These are phyloP conservation scores for Hevea brasiliensis DNA, from an alignment of 345 rosid species.

Conservation along the genomic window DNA sequence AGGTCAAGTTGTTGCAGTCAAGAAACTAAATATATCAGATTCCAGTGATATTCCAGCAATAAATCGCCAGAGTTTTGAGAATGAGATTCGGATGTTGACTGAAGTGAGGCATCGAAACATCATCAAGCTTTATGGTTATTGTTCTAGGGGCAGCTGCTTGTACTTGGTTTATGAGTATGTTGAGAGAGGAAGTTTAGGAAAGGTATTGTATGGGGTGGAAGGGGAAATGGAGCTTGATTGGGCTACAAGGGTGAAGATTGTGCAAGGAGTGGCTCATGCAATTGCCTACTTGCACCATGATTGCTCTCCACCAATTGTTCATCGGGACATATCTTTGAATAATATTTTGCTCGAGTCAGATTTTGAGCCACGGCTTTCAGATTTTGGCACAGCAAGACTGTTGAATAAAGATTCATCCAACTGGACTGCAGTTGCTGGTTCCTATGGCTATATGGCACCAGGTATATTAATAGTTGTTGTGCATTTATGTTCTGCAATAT, in stretches of 20 bases:
- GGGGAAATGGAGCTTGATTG: slow-evolving; percentile 35
- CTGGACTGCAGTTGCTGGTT: slow-evolving; percentile 46
- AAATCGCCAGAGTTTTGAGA: slow-evolving; percentile 32
- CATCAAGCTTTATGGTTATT: slow-evolving; percentile 44
- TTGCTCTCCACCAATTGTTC: slow-evolving; percentile 37
- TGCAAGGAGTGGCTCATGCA: slow-evolving; percentile 48
- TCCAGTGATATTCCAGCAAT: too few relatives aligned
- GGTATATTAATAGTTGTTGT: too few relatives aligned
- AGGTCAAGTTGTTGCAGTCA: slow-evolving; percentile 26
- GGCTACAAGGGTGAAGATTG: slow-evolving; percentile 35
- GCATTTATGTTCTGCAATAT: too few relatives aligned
- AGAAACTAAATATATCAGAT: too few relatives aligned
- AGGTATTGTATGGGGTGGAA: slow-evolving; percentile 16
- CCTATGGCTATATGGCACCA: slow-evolving; percentile 56
- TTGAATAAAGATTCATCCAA: slow-evolving; percentile 36
- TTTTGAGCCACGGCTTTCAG: slow-evolving; percentile 46
- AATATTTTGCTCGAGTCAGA: slow-evolving; percentile 33
- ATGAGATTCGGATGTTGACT: slow-evolving; percentile 41
- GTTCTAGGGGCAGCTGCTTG: slow-evolving; percentile 26
- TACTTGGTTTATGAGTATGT: slow-evolving; percentile 40
- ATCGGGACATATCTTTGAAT: slow-evolving; percentile 44
- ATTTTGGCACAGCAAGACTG: slow-evolving; percentile 49
- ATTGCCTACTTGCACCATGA: slow-evolving; percentile 53
- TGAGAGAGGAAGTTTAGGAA: slow-evolving; percentile 42
- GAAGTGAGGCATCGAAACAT: slow-evolving; percentile 46